phyloP scores from a whole-genome alignment of 139 green algal genomes.

The Spirogloea muscicola region DNA sequence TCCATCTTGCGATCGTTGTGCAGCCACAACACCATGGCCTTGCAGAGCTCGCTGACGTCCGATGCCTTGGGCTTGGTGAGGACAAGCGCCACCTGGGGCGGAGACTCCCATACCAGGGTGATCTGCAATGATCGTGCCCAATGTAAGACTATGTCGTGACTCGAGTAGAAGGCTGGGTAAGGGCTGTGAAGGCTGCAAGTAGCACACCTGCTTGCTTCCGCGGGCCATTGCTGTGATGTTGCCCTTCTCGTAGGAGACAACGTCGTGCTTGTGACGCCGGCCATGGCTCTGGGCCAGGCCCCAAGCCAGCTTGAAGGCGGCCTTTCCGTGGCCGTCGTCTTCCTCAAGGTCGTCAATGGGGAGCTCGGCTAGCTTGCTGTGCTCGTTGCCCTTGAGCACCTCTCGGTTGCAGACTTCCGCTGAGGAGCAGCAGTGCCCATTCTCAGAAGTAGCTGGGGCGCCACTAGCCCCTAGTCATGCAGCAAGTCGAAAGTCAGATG shows the following conservation, averaged over 20 bases:
- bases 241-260: conserved; percentile 23
- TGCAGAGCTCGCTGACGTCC: background rate
- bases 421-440: no score
- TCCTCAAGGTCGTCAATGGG: no score
- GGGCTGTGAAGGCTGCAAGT: background rate
- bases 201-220: conserved; percentile 8
- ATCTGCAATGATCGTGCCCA: background rate
- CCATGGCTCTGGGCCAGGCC: background rate
- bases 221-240: conserved; percentile 6
- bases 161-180: background rate
- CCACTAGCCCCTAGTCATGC: no score
- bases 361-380: no score
- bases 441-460: no score
- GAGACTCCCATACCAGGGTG: conserved; percentile 10
- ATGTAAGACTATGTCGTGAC: background rate
- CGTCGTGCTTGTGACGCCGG: conserved; percentile 13
- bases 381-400: no score
- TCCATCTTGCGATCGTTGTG: background rate
- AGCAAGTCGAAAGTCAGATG: no score
- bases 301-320: conserved; percentile 17
- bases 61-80: conserved; percentile 9
- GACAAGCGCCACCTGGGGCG: background rate
- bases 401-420: no score
- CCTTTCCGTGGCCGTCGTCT: no score
- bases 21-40: background rate